Evolutionary conservation across 164 flowering plant species (phyloP).

Genomic region (Nelumbo lutea): DNA sequence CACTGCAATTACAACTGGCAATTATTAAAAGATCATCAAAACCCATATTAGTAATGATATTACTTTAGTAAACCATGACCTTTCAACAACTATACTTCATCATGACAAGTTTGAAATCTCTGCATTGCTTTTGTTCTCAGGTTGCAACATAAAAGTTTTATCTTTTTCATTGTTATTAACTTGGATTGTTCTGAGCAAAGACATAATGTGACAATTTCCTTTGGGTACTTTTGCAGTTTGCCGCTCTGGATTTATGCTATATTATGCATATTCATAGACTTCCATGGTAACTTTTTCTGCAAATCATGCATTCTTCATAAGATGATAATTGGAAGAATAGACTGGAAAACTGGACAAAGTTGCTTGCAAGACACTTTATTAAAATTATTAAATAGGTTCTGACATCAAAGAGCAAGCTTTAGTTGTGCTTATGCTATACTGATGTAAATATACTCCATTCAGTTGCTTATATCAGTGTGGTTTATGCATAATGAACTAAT

Average conservation of each 20-base stretch:
- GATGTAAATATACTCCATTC: not conserved
- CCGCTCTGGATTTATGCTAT: constrained; percentile 86
- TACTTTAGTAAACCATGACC: no score
- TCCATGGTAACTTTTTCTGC: constrained; percentile 57
- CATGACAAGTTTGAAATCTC: no score
- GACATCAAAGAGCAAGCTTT: not conserved
- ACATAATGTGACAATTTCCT: constrained; percentile 8
- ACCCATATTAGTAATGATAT: no score
- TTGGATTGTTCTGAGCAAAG: not conserved
- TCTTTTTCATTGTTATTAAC: no score
- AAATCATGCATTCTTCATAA: constrained; percentile 8
- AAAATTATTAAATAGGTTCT: not conserved
- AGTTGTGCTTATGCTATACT: not conserved
- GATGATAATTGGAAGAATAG: not conserved
- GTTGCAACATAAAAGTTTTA: not conserved
- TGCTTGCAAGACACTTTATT: not conserved
- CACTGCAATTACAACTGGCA: no score
- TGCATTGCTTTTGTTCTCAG: not conserved
- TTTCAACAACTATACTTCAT: no score
- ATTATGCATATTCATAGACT: constrained; percentile 54
- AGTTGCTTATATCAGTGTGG: not conserved
- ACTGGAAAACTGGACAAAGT: not conserved
- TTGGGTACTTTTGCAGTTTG: constrained; percentile 49
- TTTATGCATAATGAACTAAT: not conserved
- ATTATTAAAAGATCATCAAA: no score